These are phyloP conservation scores for Pulveroboletus sp. DNA, from an alignment of 1,284 basidiomycete genomes.

Conservation along the genomic window DNA sequence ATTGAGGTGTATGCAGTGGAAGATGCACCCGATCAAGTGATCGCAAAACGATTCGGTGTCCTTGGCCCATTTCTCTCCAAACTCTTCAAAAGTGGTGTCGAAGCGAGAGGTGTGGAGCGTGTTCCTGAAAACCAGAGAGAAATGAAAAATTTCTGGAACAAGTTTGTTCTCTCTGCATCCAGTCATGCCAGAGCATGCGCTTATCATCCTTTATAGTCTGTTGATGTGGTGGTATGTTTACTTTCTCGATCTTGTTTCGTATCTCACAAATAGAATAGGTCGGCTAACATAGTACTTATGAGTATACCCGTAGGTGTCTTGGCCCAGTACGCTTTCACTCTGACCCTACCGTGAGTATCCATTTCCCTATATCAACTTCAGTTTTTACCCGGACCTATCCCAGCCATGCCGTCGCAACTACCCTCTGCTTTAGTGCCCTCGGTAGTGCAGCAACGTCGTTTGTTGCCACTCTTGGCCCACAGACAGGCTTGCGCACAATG, in stretches of 20 bases:
- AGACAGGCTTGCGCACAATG: constrained; percentile 65
- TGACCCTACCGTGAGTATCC: constrained; percentile 48
- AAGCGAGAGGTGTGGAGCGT: constrained; percentile 53
- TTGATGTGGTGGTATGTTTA: constrained; percentile 50
- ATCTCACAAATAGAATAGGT: constrained; percentile 33
- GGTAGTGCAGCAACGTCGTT: constrained; percentile 47
- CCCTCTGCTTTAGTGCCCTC: constrained; percentile 48
- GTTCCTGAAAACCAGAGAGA: constrained; percentile 51
- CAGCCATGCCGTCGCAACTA: constrained; percentile 47
- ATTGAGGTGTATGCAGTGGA: constrained; percentile 10
- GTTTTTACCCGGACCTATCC: background rate
- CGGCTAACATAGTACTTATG: constrained; percentile 50
- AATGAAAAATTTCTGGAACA: constrained; percentile 50
- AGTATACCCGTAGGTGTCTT: constrained; percentile 62
- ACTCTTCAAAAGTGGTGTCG: constrained; percentile 23
- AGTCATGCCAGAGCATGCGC: constrained; percentile 13
- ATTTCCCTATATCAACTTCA: background rate
- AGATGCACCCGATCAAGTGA: constrained; percentile 36
- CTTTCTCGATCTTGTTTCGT: background rate
- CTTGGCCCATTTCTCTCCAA: constrained; percentile 6
- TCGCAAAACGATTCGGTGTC: constrained; percentile 37
- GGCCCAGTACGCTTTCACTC: constrained; percentile 51
- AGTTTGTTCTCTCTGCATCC: constrained; percentile 33
- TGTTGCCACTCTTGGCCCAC: constrained; percentile 60
- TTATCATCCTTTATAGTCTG: constrained; percentile 35